These are phyloP conservation scores for Puccinellia tenuiflora DNA, from an alignment of 176 grass and related monocot genomes.

Conservation along the genomic window DNA sequence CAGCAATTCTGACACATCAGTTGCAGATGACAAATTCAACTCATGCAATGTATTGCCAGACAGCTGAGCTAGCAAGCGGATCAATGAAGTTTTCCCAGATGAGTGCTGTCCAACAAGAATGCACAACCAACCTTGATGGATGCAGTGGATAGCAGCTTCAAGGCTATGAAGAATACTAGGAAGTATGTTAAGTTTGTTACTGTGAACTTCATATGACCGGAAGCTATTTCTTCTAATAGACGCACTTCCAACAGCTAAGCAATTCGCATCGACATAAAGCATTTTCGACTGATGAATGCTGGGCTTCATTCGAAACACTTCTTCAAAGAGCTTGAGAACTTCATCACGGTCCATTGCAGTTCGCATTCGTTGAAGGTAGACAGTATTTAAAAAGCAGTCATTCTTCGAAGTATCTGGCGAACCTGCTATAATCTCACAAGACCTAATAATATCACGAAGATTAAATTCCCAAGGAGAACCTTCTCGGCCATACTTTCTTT, in stretches of 20 bases:
- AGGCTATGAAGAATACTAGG: constrained; percentile 62
- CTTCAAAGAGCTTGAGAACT: constrained; percentile 79
- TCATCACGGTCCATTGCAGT: constrained; percentile 61
- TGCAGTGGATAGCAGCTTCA: constrained; percentile 76
- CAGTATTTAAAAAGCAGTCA: constrained; percentile 76
- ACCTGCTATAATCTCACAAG: constrained; percentile 72
- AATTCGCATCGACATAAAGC: constrained; percentile 58
- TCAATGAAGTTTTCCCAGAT: constrained; percentile 89
- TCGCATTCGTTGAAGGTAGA: constrained; percentile 93
- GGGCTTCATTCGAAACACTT: constrained; percentile 54
- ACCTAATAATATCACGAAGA: constrained; percentile 90
- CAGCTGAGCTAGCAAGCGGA: constrained; percentile 80
- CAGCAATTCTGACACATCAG: constrained; percentile 90
- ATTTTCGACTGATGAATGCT: constrained; percentile 55
- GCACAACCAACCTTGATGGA: constrained; percentile 78
- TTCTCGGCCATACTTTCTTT: constrained; percentile 77
- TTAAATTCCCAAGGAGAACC: constrained; percentile 99
- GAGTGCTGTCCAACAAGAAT: constrained; percentile 86
- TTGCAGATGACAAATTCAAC: constrained; percentile 82
- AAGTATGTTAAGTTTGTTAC: constrained; percentile 65
- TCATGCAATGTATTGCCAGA: constrained; percentile 83
- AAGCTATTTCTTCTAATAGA: constrained; percentile 60
- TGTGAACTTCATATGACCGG: constrained; percentile 49
- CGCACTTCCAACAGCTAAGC: constrained; percentile 64
- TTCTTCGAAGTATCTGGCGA: constrained; percentile 33